phyloP scores from a whole-genome alignment of 148 eudicot genomes.

The Persicaria maculosa region DNA sequence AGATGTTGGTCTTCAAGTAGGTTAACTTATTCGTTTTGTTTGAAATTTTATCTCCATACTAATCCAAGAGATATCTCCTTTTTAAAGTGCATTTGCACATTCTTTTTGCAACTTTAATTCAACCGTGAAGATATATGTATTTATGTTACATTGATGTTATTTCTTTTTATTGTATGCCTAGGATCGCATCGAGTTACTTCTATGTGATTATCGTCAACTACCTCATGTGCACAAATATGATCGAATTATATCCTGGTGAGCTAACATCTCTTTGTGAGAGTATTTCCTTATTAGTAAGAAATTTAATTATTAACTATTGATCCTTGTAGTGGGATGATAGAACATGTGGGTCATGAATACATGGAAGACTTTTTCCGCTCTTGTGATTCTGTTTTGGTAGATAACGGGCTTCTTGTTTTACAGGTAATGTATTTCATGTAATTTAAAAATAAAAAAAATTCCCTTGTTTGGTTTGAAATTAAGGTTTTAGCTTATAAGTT shows the following conservation, averaged over 20 bases:
- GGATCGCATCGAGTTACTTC: conserved; percentile 35
- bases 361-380: conserved; percentile 65
- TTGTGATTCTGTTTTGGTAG: conserved; percentile 61
- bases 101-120: too few species aligned
- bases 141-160: too few species aligned
- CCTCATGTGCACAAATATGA: conserved; percentile 47
- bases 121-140: too few species aligned
- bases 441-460: neutral
- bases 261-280: neutral
- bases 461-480: neutral
- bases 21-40: neutral
- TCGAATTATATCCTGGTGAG: conserved; percentile 82
- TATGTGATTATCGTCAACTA: conserved; percentile 80
- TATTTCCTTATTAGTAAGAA: too few species aligned
- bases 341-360: conserved; percentile 84
- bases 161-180: neutral
- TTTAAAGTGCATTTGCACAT: too few species aligned
- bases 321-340: conserved; percentile 77
- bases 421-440: conserved; percentile 41
- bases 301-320: neutral
- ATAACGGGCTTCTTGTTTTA: conserved; percentile 63
- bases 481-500: neutral
- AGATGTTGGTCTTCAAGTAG: conserved; percentile 81
- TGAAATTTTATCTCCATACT: too few species aligned
- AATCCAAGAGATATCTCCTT: too few species aligned